Evolutionary conservation across 305 asterid species (phyloP).

Genomic region (Fraxinus paxiana): DNA sequence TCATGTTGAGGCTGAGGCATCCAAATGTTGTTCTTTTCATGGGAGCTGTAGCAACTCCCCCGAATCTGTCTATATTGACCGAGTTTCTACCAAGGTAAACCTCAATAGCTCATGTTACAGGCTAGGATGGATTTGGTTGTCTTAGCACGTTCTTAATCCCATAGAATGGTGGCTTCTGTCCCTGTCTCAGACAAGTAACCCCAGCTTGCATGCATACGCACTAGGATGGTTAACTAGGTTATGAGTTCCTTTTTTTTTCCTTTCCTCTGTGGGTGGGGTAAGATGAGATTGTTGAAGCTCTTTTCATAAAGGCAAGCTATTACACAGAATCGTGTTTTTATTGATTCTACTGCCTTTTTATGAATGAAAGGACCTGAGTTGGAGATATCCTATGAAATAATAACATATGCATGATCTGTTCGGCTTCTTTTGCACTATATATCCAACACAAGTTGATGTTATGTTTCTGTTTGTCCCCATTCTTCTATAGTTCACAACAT

Average conservation of each 20-base stretch:
- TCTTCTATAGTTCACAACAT: slow-evolving; percentile 16
- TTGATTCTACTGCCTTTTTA: background rate
- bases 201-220: background rate
- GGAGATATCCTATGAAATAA: background rate
- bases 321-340: background rate
- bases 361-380: background rate
- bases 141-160: background rate
- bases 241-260: background rate
- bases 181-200: background rate
- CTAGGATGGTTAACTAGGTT: background rate
- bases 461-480: background rate
- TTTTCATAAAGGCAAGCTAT: background rate
- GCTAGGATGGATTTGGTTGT: slow-evolving; percentile 5
- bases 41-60: slow-evolving; percentile 94
- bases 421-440: background rate
- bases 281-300: background rate
- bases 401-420: slow-evolving; percentile 9
- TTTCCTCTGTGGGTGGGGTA: background rate
- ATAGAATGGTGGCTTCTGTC: background rate
- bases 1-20: slow-evolving; percentile 90
- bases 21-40: slow-evolving; percentile 92
- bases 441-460: background rate
- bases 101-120: slow-evolving; percentile 5
- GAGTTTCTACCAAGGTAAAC: slow-evolving; percentile 85
- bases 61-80: slow-evolving; percentile 87